Percentiles rank a stretch among this genome's conserved stretches.
phyloP scores from a whole-genome alignment of 2,329 filamentous ascomycete genomes.

The Bisporella sp. region DNA sequence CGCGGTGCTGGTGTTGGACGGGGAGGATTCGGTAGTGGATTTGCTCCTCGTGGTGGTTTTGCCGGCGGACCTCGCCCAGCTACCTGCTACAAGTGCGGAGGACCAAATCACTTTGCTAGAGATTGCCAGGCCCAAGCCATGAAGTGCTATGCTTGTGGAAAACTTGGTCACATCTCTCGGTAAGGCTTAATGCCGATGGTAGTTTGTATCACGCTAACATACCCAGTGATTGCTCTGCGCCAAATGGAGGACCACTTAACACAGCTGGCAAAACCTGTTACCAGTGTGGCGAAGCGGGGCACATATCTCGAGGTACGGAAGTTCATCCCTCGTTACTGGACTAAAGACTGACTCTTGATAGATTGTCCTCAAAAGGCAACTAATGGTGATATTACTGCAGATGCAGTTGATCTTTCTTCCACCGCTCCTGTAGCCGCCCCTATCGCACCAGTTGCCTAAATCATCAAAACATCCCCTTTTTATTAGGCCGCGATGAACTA shows the following conservation, averaged over 20 bases:
- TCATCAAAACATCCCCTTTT: slow-evolving; percentile 32
- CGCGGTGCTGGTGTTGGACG: slow-evolving; percentile 63
- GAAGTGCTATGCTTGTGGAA: slow-evolving; percentile 76
- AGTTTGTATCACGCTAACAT: not conserved
- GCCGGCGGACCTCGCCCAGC: slow-evolving; percentile 60
- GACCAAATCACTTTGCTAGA: slow-evolving; percentile 95
- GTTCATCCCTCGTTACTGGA: not conserved
- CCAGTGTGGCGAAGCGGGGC: slow-evolving; percentile 89
- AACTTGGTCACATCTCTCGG: slow-evolving; percentile 48
- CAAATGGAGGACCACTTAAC: slow-evolving; percentile 92
- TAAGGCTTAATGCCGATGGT: not conserved
- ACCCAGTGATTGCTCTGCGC: slow-evolving; percentile 74
- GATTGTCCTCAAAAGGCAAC: slow-evolving; percentile 60
- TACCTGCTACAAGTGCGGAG: slow-evolving; percentile 69
- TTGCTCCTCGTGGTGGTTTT: slow-evolving; percentile 67
- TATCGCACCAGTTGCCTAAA: slow-evolving; percentile 30
- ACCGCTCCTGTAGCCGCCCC: slow-evolving; percentile 32
- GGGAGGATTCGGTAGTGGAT: slow-evolving; percentile 59
- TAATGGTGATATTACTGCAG: slow-evolving; percentile 39
- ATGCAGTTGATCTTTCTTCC: slow-evolving; percentile 24
- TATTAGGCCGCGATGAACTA: slow-evolving; percentile 28
- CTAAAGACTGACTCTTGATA: slow-evolving; percentile 4
- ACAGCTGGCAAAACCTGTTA: slow-evolving; percentile 98
- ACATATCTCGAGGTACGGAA: slow-evolving; percentile 77
- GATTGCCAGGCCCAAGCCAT: slow-evolving; percentile 89